Evolutionary conservation across 768 basidiomycete species (phyloP).

Genomic region (Auricularia sp.): DNA sequence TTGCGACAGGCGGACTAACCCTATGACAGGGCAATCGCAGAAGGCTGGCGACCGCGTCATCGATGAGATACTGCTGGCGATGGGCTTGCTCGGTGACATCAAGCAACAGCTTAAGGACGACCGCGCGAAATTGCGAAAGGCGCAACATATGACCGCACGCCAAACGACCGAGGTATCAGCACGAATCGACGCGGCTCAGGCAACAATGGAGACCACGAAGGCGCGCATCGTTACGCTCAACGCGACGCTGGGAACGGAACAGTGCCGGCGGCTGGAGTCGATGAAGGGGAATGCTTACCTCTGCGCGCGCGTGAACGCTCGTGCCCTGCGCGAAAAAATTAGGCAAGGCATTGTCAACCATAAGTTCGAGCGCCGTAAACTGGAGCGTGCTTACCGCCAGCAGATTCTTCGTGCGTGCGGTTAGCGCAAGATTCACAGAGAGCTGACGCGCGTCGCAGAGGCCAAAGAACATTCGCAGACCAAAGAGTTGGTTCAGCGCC

Average conservation of each 20-base stretch:
- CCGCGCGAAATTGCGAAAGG: not conserved
- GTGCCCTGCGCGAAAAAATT: not conserved
- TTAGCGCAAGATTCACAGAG: not conserved
- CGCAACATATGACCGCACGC: not conserved
- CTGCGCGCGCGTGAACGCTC: not conserved
- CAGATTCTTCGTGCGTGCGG: not conserved
- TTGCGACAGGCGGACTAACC: not conserved
- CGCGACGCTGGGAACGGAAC: not conserved
- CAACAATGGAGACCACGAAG: not conserved
- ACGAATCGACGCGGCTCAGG: not conserved
- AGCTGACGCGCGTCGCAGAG: not conserved
- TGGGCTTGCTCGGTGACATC: not conserved
- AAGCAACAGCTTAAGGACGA: not conserved
- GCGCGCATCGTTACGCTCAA: not conserved
- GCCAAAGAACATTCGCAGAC: not conserved
- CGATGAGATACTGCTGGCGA: not conserved
- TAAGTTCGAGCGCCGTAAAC: not conserved
- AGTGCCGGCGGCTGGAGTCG: not conserved
- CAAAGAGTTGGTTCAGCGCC: not conserved
- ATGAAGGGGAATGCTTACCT: not conserved
- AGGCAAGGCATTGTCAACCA: not conserved
- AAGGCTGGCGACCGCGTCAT: not conserved
- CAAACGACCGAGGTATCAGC: not conserved
- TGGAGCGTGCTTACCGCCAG: not conserved
- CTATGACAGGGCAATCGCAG: not conserved